phyloP scores from a whole-genome alignment of 768 basidiomycete genomes.

The Termitomyces sp. region DNA sequence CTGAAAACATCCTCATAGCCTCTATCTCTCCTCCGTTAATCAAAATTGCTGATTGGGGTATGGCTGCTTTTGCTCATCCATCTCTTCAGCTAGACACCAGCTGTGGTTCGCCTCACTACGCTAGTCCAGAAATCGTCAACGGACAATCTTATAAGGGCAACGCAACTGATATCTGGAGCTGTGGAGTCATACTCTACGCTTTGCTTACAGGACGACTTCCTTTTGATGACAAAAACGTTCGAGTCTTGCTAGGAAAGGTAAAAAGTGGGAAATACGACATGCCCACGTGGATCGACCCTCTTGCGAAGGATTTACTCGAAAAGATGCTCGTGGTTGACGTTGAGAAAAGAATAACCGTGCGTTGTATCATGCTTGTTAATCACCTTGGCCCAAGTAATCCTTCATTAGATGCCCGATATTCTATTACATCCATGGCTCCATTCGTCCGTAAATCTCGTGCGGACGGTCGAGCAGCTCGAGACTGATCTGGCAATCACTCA shows the following conservation, averaged over 20 bases:
- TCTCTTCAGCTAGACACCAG: conserved; percentile 85
- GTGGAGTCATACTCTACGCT: conserved; percentile 90
- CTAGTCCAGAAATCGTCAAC: conserved; percentile 93
- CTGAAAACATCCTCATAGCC: conserved; percentile 93
- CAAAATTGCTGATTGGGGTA: conserved; percentile 98
- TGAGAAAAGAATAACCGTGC: conserved; percentile 70
- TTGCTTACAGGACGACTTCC: conserved; percentile 87
- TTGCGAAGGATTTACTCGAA: conserved; percentile 77
- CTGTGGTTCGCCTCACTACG: conserved; percentile 96
- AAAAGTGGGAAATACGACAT: conserved; percentile 82
- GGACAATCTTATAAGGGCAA: conserved; percentile 86
- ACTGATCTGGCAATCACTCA: conserved; percentile 22
- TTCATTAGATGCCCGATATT: conserved; percentile 76
- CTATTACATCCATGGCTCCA: conserved; percentile 79
- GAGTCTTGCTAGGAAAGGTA: conserved; percentile 76
- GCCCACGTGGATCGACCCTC: conserved; percentile 74
- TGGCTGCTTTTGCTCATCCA: conserved; percentile 93
- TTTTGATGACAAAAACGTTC: conserved; percentile 88
- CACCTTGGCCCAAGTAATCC: not conserved
- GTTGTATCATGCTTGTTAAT: conserved; percentile 16
- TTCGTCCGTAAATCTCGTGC: conserved; percentile 18
- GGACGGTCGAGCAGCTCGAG: conserved; percentile 13
- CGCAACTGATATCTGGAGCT: conserved; percentile 95
- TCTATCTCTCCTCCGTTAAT: conserved; percentile 74
- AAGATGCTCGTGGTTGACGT: conserved; percentile 91